Conservation (phyloP, 148 eudicot species). For the Polygonum maritimum region DNA sequence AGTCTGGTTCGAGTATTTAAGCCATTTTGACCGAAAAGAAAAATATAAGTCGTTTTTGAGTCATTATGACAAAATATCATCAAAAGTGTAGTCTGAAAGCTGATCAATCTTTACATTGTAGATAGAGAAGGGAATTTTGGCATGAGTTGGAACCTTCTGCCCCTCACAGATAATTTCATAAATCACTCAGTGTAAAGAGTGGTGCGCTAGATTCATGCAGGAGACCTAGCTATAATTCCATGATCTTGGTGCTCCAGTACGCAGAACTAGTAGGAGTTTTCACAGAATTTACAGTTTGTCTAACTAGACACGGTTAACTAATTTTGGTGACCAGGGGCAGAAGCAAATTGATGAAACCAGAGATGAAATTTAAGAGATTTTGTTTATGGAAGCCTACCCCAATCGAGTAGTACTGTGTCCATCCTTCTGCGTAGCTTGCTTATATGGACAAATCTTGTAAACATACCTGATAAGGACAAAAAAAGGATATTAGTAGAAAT, state of each 20-base stretch:
- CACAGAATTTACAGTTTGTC: not conserved
- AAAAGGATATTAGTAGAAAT: not conserved
- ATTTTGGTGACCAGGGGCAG: not conserved
- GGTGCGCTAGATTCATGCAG: not conserved
- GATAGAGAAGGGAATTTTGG: not conserved
- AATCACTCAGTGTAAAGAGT: not conserved
- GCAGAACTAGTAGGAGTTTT: not conserved
- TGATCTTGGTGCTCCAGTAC: not conserved
- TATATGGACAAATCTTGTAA: constrained; percentile 87
- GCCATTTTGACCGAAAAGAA: too few species aligned
- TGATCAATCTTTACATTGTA: not conserved
- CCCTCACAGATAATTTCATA: not conserved
- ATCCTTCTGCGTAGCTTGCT: constrained; percentile 84
- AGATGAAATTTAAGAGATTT: not conserved
- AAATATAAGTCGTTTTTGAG: too few species aligned
- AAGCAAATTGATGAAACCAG: not conserved
- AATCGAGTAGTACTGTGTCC: constrained; percentile 79
- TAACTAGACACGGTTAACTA: not conserved
- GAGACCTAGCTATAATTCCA: not conserved
- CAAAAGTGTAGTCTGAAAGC: not conserved
- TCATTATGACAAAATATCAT: not conserved
- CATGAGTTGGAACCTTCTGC: not conserved
- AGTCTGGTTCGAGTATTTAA: too few species aligned
- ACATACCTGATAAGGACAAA: constrained; percentile 53
- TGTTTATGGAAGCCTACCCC: constrained; percentile 40